Percentiles rank a stretch among this genome's conserved stretches.
Evolutionary conservation across 73 alveolate genomes (phyloP).

Genomic region (Paramecium tetraurelia): DNA sequence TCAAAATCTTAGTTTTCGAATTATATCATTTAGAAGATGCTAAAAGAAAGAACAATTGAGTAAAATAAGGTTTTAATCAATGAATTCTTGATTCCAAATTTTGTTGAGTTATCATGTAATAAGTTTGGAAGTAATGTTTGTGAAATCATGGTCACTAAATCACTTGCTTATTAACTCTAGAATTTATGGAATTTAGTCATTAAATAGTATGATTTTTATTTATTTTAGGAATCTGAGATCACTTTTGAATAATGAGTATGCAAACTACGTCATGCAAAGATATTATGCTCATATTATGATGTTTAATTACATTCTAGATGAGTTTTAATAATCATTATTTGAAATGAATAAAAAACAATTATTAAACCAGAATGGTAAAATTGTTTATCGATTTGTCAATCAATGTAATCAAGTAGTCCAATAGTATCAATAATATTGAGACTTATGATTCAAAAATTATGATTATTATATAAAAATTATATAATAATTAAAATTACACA

Average conservation of each 20-base stretch:
- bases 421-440: not conserved
- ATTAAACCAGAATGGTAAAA: conserved; percentile 23
- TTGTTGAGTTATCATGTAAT: not conserved
- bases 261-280: conserved; percentile 18
- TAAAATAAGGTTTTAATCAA: not conserved
- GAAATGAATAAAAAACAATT: not conserved
- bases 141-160: not conserved
- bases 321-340: not conserved
- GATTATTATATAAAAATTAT: not conserved
- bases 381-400: not conserved
- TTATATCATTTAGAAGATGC: not conserved
- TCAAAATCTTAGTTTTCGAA: not conserved
- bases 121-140: conserved; percentile 36
- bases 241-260: not conserved
- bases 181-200: not conserved
- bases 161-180: not conserved
- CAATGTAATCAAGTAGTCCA: conserved; percentile 26
- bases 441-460: not conserved
- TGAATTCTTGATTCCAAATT: not conserved
- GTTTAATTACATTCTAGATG: not conserved
- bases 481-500: not conserved
- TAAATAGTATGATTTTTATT: not conserved
- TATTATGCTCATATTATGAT: not conserved
- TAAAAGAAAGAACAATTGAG: not conserved
- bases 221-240: not conserved